Base-by-base conservation (phyloP, 306 rosid genomes). In the Sophora flavescens region DNA sequence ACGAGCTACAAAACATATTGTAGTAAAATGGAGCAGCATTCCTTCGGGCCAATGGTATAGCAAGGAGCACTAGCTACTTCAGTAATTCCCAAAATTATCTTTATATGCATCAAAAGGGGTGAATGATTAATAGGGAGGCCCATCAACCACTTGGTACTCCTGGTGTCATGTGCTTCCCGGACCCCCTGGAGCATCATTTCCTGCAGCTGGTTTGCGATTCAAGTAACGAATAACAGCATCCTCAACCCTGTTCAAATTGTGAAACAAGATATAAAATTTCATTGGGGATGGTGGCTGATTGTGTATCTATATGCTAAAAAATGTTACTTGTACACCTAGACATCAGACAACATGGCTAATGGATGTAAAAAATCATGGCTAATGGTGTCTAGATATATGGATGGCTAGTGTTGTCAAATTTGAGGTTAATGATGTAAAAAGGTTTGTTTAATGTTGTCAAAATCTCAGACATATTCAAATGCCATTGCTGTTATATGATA, bases 161-260 rank as follows among this genome's bases (percentile, higher is more conserved):
- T 54, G 32, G 62, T 52, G 30, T 92, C 85, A 93, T 36, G 87
- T 88, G 86, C 93, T 89, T 83, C 98, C 97, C 4, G 99, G 99
- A 54, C 93, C 88, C 82, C 98, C 97, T 6, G 99, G 99, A 54
- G 80, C 97, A 61, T 96, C 98, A 51, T 88, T 82, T 76, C 94
- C 98, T 1, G 90, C 77, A 8, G 86, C 84, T 39, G 99, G 97
- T 80, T 91, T 93, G 78, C 97, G 97, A 81, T 96, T 96, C 81
- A 95, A 83, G 75, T 90, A 95, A 4, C 98, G 96, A 70, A 94
- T 93, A 74, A 96, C 96, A 41, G 98, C 97, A 85, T 95, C 98
- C 87, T 95, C 98, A 78, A 95, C 99, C 99, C 99, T 96, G 93
- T 48, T 74, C 74, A 83, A 62, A 67, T 80, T 77, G 67, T 61